These are phyloP conservation scores for Nannizziopsis barbatae DNA, from an alignment of 2,329 filamentous ascomycete genomes.

Conservation along the genomic window DNA sequence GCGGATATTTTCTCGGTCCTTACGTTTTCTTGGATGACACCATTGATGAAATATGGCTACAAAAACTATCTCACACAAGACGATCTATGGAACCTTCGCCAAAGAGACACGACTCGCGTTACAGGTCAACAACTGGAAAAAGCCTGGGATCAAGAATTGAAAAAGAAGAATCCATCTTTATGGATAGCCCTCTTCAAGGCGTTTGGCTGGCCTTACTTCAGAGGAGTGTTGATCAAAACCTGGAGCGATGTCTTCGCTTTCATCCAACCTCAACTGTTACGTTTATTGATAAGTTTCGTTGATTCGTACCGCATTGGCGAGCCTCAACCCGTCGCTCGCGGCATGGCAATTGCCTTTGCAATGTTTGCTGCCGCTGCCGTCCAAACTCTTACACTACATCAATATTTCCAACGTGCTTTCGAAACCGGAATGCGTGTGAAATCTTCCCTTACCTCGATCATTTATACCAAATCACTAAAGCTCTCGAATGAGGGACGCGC, in stretches of 20 bases:
- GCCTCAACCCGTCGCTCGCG: constrained; percentile 69
- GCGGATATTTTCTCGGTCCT: constrained; percentile 87
- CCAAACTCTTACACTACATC: constrained; percentile 85
- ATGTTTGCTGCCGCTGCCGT: constrained; percentile 84
- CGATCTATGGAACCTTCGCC: constrained; percentile 85
- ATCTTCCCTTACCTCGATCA: constrained; percentile 74
- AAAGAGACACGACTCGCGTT: constrained; percentile 62
- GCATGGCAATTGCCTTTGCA: constrained; percentile 72
- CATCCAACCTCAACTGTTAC: constrained; percentile 78
- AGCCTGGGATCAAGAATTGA: constrained; percentile 65
- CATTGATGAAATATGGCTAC: constrained; percentile 92
- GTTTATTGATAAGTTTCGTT: constrained; percentile 73
- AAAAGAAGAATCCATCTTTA: constrained; percentile 64
- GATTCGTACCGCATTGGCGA: constrained; percentile 55
- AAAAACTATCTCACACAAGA: constrained; percentile 84
- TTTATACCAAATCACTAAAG: constrained; percentile 81
- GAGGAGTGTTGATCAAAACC: constrained; percentile 78
- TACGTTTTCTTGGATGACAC: constrained; percentile 98
- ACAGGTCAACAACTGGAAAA: constrained; percentile 60
- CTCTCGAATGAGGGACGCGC: constrained; percentile 88
- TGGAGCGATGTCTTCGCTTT: constrained; percentile 78
- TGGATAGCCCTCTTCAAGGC: constrained; percentile 78
- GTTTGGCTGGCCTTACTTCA: constrained; percentile 72
- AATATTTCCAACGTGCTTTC: constrained; percentile 94
- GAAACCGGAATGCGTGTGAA: constrained; percentile 96